Conservation (phyloP, 2,329 filamentous ascomycete genomes). For the Xylariaceae sp. region DNA sequence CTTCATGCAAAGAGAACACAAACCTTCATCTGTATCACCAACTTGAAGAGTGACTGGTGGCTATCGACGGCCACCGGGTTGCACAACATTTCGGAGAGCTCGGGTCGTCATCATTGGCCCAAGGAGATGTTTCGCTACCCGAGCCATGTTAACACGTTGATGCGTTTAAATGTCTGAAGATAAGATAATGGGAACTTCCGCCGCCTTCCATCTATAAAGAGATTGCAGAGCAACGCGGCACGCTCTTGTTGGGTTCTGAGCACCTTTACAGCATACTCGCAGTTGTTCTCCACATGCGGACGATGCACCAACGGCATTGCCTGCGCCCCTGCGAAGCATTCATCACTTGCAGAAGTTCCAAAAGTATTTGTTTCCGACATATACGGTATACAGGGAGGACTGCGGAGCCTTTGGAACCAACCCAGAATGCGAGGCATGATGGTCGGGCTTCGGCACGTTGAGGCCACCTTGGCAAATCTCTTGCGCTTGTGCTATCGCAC, state of each 20-base stretch:
- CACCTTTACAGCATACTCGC: conserved; percentile 3
- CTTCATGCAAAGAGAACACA: no score
- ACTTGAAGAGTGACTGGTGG: neutral
- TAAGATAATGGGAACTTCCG: conserved; percentile 7
- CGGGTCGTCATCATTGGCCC: neutral
- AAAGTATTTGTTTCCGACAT: conserved; percentile 1
- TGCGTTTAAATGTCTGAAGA: conserved; percentile 2
- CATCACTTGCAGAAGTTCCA: conserved; percentile 1
- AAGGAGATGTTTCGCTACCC: neutral
- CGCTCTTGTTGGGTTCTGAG: neutral
- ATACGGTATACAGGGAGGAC: neutral
- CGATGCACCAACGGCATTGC: neutral
- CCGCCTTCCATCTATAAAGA: neutral
- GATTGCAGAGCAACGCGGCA: neutral
- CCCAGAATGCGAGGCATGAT: neutral
- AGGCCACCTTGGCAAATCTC: conserved; percentile 3
- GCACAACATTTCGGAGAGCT: neutral
- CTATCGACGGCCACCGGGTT: neutral
- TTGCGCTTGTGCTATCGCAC: neutral
- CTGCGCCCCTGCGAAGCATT: neutral
- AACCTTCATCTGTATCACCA: neutral
- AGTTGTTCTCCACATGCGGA: neutral
- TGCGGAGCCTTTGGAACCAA: conserved; percentile 7
- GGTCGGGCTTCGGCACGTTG: conserved; percentile 6
- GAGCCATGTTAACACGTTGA: conserved; percentile 6